phyloP scores from a whole-genome alignment of 805 yeast genomes.

The Myxozyma monticola region DNA sequence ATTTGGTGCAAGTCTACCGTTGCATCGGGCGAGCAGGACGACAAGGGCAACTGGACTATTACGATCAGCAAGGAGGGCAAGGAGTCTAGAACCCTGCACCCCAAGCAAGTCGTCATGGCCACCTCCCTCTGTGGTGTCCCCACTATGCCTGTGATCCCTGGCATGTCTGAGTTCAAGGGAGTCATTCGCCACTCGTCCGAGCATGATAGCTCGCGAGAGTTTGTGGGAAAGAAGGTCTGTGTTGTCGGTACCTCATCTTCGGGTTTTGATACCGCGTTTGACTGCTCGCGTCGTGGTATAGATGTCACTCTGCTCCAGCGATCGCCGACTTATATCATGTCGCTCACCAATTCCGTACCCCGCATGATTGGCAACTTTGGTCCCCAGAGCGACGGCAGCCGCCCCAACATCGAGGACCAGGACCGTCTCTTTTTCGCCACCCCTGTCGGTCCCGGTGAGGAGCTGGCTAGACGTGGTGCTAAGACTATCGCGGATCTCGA shows the following conservation, averaged over 20 bases:
- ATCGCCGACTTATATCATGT: constrained; percentile 44
- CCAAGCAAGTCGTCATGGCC: constrained; percentile 2
- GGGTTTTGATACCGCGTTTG: constrained; percentile 6
- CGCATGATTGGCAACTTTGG: not conserved
- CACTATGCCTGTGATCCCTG: not conserved
- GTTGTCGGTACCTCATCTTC: constrained; percentile 11
- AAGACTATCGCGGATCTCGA: constrained; percentile 2
- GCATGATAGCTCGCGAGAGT: not conserved
- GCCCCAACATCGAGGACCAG: not conserved
- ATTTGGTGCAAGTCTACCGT: not conserved
- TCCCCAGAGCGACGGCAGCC: not conserved
- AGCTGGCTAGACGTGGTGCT: not conserved
- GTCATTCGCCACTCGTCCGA: not conserved
- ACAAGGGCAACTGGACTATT: constrained; percentile 7
- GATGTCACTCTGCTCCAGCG: constrained; percentile 9
- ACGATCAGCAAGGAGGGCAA: not conserved
- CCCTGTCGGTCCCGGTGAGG: not conserved
- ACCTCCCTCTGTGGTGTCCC: not conserved
- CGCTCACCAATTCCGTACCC: constrained; percentile 36
- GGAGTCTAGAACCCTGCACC: not conserved
- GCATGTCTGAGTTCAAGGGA: not conserved
- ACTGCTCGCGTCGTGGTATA: not conserved
- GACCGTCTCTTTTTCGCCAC: not conserved
- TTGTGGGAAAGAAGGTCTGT: constrained; percentile 2
- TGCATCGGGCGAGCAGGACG: constrained; percentile 33